A percentile compares a stretch with the other conserved stretches of the same genome.
Evolutionary conservation across 352 stramenopile species (phyloP).

Genomic region (Hyaloperonospora arabidopsidis): DNA sequence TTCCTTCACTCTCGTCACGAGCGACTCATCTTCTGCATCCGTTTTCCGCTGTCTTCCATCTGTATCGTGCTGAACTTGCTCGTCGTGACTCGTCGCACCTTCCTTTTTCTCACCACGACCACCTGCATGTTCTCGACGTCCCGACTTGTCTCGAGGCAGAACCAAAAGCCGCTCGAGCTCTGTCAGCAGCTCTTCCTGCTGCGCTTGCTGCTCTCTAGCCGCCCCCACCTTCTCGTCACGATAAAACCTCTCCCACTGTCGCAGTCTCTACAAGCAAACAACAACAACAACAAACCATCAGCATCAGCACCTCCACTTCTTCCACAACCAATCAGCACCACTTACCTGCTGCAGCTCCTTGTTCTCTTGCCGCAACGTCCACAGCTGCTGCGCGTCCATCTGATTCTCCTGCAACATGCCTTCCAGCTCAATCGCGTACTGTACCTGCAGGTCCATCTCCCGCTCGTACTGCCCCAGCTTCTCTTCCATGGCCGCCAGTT

Average conservation of each 20-base stretch:
- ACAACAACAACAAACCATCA: constrained; percentile 7
- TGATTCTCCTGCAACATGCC: constrained; percentile 40
- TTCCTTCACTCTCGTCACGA: constrained; percentile 40
- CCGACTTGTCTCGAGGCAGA: constrained; percentile 28
- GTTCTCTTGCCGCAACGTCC: constrained; percentile 33
- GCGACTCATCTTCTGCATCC: constrained; percentile 16
- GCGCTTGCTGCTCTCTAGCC: constrained; percentile 25
- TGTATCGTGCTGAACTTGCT: constrained; percentile 8
- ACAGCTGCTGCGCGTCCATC: constrained; percentile 31
- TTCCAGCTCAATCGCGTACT: constrained; percentile 59
- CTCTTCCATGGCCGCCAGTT: constrained; percentile 43
- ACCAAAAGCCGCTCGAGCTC: constrained; percentile 40
- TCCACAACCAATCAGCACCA: not conserved
- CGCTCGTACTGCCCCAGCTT: constrained; percentile 35
- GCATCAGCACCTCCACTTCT: not conserved
- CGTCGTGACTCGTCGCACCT: constrained; percentile 1
- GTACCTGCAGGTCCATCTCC: constrained; percentile 51
- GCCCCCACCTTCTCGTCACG: constrained; percentile 34
- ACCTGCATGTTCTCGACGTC: constrained; percentile 9
- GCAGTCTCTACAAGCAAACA: constrained; percentile 31
- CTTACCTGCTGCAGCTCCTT: constrained; percentile 37
- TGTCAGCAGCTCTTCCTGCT: constrained; percentile 51
- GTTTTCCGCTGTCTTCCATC: constrained; percentile 10
- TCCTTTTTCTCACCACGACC: constrained; percentile 3
- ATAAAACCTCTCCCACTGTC: constrained; percentile 55